Percentiles rank a stretch among this genome's conserved stretches.
phyloP scores from a whole-genome alignment of 805 yeast genomes.

The Monosporozyma yasuniensis region DNA sequence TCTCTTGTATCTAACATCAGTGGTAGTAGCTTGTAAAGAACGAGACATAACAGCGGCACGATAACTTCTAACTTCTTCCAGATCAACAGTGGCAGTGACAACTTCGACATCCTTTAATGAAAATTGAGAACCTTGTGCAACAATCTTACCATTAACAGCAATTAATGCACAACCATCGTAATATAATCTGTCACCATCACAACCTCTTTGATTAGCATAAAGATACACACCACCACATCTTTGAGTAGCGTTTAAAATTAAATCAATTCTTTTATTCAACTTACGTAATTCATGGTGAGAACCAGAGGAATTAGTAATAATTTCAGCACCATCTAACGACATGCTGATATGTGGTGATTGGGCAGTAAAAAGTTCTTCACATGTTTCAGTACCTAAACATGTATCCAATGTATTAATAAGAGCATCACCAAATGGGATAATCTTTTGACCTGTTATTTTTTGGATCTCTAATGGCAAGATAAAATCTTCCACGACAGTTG shows the following conservation, averaged over 20 bases:
- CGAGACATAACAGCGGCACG: conserved; percentile 64
- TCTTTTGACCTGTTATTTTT: conserved; percentile 53
- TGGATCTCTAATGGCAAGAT: conserved; percentile 64
- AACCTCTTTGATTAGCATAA: conserved; percentile 92
- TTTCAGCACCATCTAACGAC: conserved; percentile 96
- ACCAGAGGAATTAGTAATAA: conserved; percentile 90
- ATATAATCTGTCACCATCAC: conserved; percentile 95
- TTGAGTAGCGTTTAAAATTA: conserved; percentile 85
- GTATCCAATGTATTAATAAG: conserved; percentile 78
- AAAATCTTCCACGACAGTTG: conserved; percentile 64
- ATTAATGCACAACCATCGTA: conserved; percentile 97
- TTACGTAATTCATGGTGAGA: conserved; percentile 96
- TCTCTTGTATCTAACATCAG: conserved; percentile 37
- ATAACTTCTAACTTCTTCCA: conserved; percentile 83
- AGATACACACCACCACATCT: conserved; percentile 95
- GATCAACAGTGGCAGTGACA: conserved; percentile 85
- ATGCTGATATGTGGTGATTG: conserved; percentile 87
- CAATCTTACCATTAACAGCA: conserved; percentile 81
- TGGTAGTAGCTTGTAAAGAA: conserved; percentile 51
- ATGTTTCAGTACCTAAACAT: conserved; percentile 92
- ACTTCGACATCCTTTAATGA: conserved; percentile 89
- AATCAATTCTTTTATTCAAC: conserved; percentile 69
- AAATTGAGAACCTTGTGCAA: conserved; percentile 91
- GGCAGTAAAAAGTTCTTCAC: conserved; percentile 96
- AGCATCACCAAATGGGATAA: conserved; percentile 85